Conservation (phyloP, 1,284 basidiomycete species). For the Dichomitus squalens region DNA sequence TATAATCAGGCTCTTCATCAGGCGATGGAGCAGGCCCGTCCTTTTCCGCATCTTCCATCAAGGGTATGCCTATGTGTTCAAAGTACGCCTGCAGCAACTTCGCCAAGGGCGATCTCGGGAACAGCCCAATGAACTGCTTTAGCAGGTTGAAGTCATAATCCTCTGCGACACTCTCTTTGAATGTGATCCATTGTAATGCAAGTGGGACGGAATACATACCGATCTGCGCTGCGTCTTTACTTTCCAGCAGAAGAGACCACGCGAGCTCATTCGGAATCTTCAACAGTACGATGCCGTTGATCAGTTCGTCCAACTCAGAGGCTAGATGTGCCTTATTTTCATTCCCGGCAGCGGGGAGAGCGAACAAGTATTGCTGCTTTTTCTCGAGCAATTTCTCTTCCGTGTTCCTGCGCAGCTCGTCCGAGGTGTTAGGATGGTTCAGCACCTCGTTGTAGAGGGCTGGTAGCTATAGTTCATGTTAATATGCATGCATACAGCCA, state of each 20-base stretch:
- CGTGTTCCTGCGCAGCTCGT: slow-evolving; percentile 67
- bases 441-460: slow-evolving; percentile 72
- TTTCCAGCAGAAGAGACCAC: slow-evolving; percentile 82
- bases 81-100: slow-evolving; percentile 73
- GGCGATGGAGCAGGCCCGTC: slow-evolving; percentile 31
- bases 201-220: slow-evolving; percentile 46
- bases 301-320: slow-evolving; percentile 68
- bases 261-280: slow-evolving; percentile 76
- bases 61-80: slow-evolving; percentile 54
- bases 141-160: slow-evolving; percentile 68
- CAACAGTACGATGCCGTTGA: slow-evolving; percentile 74
- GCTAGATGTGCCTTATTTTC: slow-evolving; percentile 53
- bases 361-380: slow-evolving; percentile 58
- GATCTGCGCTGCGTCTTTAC: slow-evolving; percentile 69
- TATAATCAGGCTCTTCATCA: slow-evolving; percentile 43
- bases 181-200: neutral
- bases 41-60: slow-evolving; percentile 43
- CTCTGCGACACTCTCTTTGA: slow-evolving; percentile 40
- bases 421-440: slow-evolving; percentile 75
- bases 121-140: slow-evolving; percentile 67
- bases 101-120: slow-evolving; percentile 63
- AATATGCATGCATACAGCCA: neutral
- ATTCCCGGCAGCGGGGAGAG: slow-evolving; percentile 50
- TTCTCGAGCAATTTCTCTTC: slow-evolving; percentile 74
- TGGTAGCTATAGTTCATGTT: slow-evolving; percentile 53